Evolutionary conservation across 2,329 filamentous ascomycete genomes (phyloP).

Genomic region (Penicillium digitatum): DNA sequence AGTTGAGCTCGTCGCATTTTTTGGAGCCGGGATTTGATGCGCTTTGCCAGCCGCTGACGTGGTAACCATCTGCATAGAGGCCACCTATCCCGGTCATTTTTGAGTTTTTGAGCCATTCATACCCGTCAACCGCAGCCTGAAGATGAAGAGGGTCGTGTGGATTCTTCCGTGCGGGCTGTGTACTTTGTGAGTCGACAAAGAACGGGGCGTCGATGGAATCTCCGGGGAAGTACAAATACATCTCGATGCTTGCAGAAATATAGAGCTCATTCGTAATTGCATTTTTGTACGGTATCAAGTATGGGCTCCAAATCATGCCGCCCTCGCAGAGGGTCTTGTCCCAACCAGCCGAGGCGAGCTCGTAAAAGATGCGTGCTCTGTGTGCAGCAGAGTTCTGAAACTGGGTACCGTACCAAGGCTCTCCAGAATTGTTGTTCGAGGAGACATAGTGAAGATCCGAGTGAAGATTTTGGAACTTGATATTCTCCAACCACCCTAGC

Average conservation of each 20-base stretch:
- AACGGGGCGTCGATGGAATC: slow-evolving; percentile 72
- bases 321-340: slow-evolving; percentile 75
- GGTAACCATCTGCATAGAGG: slow-evolving; percentile 82
- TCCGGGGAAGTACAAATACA: slow-evolving; percentile 87
- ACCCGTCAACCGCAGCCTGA: slow-evolving; percentile 69
- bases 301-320: slow-evolving; percentile 88
- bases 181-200: slow-evolving; percentile 28
- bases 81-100: slow-evolving; percentile 76
- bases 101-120: slow-evolving; percentile 72
- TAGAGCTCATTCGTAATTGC: slow-evolving; percentile 92
- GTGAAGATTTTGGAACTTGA: slow-evolving; percentile 72
- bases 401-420: slow-evolving; percentile 68
- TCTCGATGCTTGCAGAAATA: slow-evolving; percentile 76
- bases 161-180: slow-evolving; percentile 30
- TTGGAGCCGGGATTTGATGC: slow-evolving; percentile 61
- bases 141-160: slow-evolving; percentile 63
- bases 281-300: slow-evolving; percentile 82
- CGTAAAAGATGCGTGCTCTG: slow-evolving; percentile 79
- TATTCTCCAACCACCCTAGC: slow-evolving; percentile 79
- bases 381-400: slow-evolving; percentile 77
- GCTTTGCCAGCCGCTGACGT: slow-evolving; percentile 63
- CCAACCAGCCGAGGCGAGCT: slow-evolving; percentile 74
- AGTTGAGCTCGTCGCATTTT: slow-evolving; percentile 73
- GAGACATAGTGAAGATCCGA: slow-evolving; percentile 56
- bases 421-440: slow-evolving; percentile 19